These are phyloP conservation scores for Nelumbo lutea DNA, from an alignment of 164 flowering plant species.

Conservation along the genomic window DNA sequence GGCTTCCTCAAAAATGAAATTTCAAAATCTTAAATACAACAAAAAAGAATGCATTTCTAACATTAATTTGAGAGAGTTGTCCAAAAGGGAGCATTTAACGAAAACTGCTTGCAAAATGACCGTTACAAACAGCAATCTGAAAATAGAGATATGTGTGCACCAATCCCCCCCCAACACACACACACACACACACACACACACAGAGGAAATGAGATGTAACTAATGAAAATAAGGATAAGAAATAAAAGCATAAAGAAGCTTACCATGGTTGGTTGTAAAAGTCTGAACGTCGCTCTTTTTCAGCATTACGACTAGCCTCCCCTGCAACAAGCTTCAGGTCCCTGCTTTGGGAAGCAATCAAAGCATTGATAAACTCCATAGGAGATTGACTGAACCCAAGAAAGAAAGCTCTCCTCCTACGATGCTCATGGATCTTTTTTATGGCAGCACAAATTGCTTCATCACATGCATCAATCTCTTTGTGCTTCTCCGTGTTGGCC, in stretches of 20 bases:
- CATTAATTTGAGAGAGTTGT: too few relatives aligned
- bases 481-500: constrained; percentile 46
- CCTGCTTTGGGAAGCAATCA: constrained; percentile 77
- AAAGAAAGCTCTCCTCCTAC: constrained; percentile 69
- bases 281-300: constrained; percentile 64
- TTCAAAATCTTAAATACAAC: neutral
- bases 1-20: neutral
- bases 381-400: constrained; percentile 93
- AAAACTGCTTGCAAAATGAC: too few relatives aligned
- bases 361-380: constrained; percentile 71
- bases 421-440: constrained; percentile 76
- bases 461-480: constrained; percentile 76
- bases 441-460: constrained; percentile 58
- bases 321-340: constrained; percentile 79
- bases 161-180: neutral
- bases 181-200: neutral
- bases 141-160: neutral
- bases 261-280: constrained; percentile 88
- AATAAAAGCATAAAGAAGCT: constrained; percentile 1
- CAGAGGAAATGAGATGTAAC: too few relatives aligned
- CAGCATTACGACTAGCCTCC: constrained; percentile 56
- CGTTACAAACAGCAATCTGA: neutral
- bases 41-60: too few relatives aligned
- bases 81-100: too few relatives aligned
- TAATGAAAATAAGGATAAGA: too few relatives aligned